Evolutionary conservation across 495 filamentous ascomycete genomes (phyloP), one percentile per base, ranked within the genome.

Genomic region (Xylaria grammica): DNA sequence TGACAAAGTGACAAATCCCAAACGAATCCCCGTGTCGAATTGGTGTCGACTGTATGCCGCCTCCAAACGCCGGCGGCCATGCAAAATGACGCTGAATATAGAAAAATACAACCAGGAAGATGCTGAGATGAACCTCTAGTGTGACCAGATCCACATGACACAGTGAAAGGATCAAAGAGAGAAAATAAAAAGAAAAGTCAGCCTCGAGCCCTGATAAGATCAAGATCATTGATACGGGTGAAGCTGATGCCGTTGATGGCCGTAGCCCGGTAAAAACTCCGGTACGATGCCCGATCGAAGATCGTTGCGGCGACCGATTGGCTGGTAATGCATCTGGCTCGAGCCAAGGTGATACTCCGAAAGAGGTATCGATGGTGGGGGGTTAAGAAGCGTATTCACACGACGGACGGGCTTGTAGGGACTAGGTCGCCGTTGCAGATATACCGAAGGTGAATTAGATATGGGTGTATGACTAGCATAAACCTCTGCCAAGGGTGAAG

Each of bases 261-360:
- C 48, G 51, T 71, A 68, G n/a, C 59, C 44, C 45, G 74, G 58
- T 30, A 69, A 36, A 60, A 81, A 86, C 52, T 96, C 94, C 13
- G 95, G 95, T 11, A 99, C 84, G 27, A 92, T 84, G 17, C 95
- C 95, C 4, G 90, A 90, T 60, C 90, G 89, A 56, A 89, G 85
- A 64, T 97, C 92, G 54, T 89, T 85, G 3, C 86, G 83, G 71
- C 92, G 91, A 3, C 91, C 91, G 9, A 99, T 77, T 4, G 94
- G 91, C 69, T 96, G 94, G 67, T 97, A 99, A 70, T 97, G 95
- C 93, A 99, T 97, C 78, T 97, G 91, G 46, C 67, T 92, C 81
- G 73, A 90, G 80, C 60, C 84, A 73, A 73, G 90, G 81, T 73
- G 86, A 62, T 90, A 89, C 66, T 91, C 88, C 51, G 93, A 86